A percentile compares a stretch with the other conserved stretches of the same genome.
These are phyloP conservation scores for Puccinia novopanici DNA, from an alignment of 1,284 basidiomycete species.

Conservation along the genomic window DNA sequence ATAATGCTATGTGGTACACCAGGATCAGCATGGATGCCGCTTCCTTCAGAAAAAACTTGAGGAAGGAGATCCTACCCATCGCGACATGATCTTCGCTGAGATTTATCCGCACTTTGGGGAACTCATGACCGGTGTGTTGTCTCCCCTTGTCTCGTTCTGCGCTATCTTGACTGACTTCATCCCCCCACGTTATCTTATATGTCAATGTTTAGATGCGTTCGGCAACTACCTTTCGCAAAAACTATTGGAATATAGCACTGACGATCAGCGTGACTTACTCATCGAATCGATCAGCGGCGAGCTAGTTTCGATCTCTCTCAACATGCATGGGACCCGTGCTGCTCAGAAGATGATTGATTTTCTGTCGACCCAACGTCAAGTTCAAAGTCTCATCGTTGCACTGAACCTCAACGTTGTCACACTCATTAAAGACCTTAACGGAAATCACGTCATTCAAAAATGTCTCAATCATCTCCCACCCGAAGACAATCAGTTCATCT, in stretches of 20 bases:
- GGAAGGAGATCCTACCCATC: constrained; percentile 87
- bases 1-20: constrained; percentile 65
- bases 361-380: constrained; percentile 91
- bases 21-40: constrained; percentile 98
- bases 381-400: constrained; percentile 94
- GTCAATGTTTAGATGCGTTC: constrained; percentile 74
- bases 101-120: constrained; percentile 97
- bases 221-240: constrained; percentile 99
- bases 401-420: constrained; percentile 97
- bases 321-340: constrained; percentile 99
- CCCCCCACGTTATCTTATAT: neutral
- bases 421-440: constrained; percentile 99
- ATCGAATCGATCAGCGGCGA: constrained; percentile 97
- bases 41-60: constrained; percentile 99
- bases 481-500: constrained; percentile 99
- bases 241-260: constrained; percentile 92
- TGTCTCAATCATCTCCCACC: constrained; percentile 96
- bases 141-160: neutral
- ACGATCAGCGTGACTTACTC: constrained; percentile 94
- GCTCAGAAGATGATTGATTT: constrained; percentile 99
- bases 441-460: constrained; percentile 99
- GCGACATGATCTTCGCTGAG: constrained; percentile 99
- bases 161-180: neutral
- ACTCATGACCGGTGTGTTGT: constrained; percentile 81
- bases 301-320: constrained; percentile 94